A percentile compares a stretch with the other conserved stretches of the same genome.
phyloP scores from a whole-genome alignment of 2,329 filamentous ascomycete species.

The Phoma sp. region DNA sequence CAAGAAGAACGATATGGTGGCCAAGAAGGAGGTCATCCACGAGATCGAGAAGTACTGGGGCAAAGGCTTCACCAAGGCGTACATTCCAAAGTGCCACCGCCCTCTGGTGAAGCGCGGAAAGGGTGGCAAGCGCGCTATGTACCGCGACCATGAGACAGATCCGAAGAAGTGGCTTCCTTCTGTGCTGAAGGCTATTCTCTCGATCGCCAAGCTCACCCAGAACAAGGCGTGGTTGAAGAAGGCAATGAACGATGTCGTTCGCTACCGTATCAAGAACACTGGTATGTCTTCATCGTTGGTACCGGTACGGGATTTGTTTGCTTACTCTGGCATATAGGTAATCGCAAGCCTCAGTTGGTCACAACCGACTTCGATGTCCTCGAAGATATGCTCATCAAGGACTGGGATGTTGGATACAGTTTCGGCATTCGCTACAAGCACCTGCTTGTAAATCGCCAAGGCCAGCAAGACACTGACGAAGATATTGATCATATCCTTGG shows the following conservation, averaged over 20 bases:
- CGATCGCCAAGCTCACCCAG: slow-evolving; percentile 31
- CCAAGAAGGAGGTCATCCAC: slow-evolving; percentile 33
- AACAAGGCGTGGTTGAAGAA: slow-evolving; percentile 34
- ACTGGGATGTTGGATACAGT: slow-evolving; percentile 30
- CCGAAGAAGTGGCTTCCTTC: slow-evolving; percentile 41
- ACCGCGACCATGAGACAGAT: slow-evolving; percentile 33
- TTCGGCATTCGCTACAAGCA: slow-evolving; percentile 45
- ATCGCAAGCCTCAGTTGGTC: slow-evolving; percentile 43
- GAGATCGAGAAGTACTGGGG: slow-evolving; percentile 42
- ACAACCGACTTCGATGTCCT: slow-evolving; percentile 45
- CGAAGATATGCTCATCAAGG: slow-evolving; percentile 39
- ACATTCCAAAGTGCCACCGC: slow-evolving; percentile 41
- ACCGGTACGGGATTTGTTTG: background rate
- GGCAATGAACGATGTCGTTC: slow-evolving; percentile 37
- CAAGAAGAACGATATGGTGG: slow-evolving; percentile 35
- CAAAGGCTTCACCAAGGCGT: slow-evolving; percentile 34
- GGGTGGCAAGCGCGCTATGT: slow-evolving; percentile 24
- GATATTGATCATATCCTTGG: slow-evolving; percentile 34
- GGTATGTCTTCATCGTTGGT: background rate
- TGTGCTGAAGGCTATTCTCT: slow-evolving; percentile 37
- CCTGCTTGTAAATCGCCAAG: slow-evolving; percentile 31
- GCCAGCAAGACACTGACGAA: slow-evolving; percentile 25
- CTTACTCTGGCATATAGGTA: slow-evolving; percentile 15
- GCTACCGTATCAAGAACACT: slow-evolving; percentile 41
- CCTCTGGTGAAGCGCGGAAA: slow-evolving; percentile 33